Evolutionary conservation across 257 asterid species (phyloP).

Genomic region (Solanum sejunctum): DNA sequence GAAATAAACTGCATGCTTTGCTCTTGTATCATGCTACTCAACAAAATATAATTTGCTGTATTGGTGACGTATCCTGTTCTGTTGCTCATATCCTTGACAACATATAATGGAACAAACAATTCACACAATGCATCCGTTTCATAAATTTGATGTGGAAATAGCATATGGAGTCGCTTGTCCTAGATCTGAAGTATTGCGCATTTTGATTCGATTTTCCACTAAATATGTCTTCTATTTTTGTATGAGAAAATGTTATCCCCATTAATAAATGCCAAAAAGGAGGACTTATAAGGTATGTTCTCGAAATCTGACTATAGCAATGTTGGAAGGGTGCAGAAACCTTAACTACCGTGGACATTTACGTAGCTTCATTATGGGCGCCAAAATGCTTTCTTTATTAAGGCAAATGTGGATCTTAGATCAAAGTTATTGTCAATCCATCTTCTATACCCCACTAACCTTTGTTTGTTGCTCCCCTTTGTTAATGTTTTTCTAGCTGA

Average conservation of each 20-base stretch:
- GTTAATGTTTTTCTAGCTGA: neutral
- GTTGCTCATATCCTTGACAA: neutral
- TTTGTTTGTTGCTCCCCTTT: neutral
- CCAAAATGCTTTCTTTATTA: neutral
- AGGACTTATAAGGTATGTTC: neutral
- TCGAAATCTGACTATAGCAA: neutral
- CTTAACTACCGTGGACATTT: neutral
- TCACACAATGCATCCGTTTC: neutral
- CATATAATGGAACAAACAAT: neutral
- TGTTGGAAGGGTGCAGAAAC: neutral
- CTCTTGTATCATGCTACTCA: neutral
- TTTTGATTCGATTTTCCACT: neutral
- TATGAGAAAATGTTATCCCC: neutral
- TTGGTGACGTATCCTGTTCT: neutral
- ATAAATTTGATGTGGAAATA: neutral
- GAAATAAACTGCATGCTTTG: neutral
- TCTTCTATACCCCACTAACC: neutral
- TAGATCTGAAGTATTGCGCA: neutral
- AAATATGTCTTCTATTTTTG: neutral
- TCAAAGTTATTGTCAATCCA: neutral
- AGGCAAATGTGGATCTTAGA: neutral
- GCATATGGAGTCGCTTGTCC: neutral
- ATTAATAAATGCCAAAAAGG: neutral
- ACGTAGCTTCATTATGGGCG: neutral
- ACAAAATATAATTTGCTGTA: neutral